Evolutionary conservation across 1,284 basidiomycete species (phyloP), one percentile per base, ranked within the genome.

Genomic region (Apiotrichum gamsii): DNA sequence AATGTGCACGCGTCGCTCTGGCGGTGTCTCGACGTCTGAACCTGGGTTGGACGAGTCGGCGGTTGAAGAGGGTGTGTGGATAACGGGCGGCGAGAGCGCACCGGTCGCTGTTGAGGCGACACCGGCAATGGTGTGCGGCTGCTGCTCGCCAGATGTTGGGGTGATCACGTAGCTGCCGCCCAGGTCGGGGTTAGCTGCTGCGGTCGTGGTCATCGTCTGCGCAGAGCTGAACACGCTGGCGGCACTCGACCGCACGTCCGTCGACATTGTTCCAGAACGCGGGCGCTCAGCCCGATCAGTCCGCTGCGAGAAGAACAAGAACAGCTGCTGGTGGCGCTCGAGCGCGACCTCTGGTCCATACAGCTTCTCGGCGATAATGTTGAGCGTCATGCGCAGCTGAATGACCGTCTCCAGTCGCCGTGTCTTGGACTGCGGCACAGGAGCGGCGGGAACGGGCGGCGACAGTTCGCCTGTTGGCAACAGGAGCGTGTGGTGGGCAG

Each of bases 341-440:
- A 87, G 84, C 0, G 90, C 93, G 35, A 82, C 81, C 57, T 94
- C 90, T 0, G 87, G 78, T 0, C 95, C 95, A 35, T 90, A 84
- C 18, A 87, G 79, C 42, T 85, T 80, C 73, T 99, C 94, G 14
- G 81, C 78, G 39, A 97, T 74, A 4, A 84, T 81, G 45, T 88
- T 82, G 64, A 89, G 84, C 1, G 90, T 88, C 78, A 95, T 86
- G 33, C 91, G 78, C 31, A 98, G 72, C 67, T 93, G 85, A 43
- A 96, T 74, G 21, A 87, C 83, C 46, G 85, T 77, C 59, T 87
- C 86, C 16, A 51, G 45, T 14, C 46, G 53, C 30, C 23, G 18
- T 20, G 32, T 39, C 15, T 38, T 23, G 23, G 31, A 36, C n/a
- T 39, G 29, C 13, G 31, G 44, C 2, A 23, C 29, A 3, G 29